Evolutionary conservation across 345 rosid genomes (phyloP).

Genomic region (Gossypium thurberi): DNA sequence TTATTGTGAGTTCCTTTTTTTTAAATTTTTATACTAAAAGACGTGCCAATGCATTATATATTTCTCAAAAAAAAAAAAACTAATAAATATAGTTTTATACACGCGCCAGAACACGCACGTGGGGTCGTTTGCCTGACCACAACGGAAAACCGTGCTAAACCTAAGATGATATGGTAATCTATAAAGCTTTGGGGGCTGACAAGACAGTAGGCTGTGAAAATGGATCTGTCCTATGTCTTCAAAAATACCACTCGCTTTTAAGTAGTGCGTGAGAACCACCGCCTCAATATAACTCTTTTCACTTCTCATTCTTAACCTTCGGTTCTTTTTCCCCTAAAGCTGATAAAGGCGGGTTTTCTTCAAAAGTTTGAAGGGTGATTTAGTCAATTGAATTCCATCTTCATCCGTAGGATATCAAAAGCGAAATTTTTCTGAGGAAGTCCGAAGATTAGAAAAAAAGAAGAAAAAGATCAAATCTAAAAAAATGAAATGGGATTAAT

Average conservation of each 20-base stretch:
- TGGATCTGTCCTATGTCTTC: not conserved
- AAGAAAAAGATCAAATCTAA: not conserved
- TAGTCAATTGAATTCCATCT: slow-evolving; percentile 7
- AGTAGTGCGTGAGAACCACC: slow-evolving; percentile 8
- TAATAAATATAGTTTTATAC: not conserved
- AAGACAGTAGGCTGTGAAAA: slow-evolving; percentile 7
- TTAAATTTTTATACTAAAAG: too few relatives aligned
- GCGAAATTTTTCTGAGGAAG: slow-evolving; percentile 13
- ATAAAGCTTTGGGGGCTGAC: not conserved
- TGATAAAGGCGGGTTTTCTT: not conserved
- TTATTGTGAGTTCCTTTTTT: too few relatives aligned
- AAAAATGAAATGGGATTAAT: slow-evolving; percentile 5
- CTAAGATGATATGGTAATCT: not conserved
- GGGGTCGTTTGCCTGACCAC: slow-evolving; percentile 8
- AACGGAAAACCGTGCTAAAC: slow-evolving; percentile 7
- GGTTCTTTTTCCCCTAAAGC: not conserved
- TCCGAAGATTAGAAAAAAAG: slow-evolving; percentile 6
- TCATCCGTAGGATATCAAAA: slow-evolving; percentile 16
- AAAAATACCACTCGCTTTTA: slow-evolving; percentile 8
- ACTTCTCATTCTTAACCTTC: slow-evolving; percentile 16
- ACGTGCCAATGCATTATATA: too few relatives aligned
- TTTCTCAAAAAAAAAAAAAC: too few relatives aligned
- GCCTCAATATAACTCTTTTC: not conserved
- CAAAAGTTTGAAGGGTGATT: not conserved
- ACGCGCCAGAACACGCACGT: slow-evolving; percentile 13